These are phyloP conservation scores for Populus hybrid DNA, from an alignment of 441 rosid species.

Conservation along the genomic window DNA sequence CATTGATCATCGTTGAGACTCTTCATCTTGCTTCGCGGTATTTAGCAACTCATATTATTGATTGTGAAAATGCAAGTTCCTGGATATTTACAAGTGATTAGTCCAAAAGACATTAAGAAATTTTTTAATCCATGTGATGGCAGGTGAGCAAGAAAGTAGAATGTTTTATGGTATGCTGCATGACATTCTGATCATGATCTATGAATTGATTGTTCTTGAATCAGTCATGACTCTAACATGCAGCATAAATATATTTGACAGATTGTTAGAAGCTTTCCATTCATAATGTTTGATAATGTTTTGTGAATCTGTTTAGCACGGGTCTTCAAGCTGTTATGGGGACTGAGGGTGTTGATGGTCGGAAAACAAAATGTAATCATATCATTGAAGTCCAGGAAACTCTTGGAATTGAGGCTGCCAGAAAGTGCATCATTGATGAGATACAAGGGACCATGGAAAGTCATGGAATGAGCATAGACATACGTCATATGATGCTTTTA, in stretches of 20 bases:
- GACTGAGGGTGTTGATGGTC: conserved; percentile 78
- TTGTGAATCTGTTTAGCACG: conserved; percentile 34
- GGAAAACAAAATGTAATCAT: conserved; percentile 75
- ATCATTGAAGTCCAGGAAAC: conserved; percentile 67
- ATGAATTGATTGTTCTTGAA: neutral
- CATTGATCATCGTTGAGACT: neutral
- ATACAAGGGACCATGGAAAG: conserved; percentile 68
- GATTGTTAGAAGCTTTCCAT: neutral
- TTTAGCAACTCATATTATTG: neutral
- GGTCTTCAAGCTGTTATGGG: conserved; percentile 93
- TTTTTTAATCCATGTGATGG: too few species aligned
- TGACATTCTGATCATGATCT: neutral
- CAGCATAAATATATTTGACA: neutral
- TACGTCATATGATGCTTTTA: conserved; percentile 98
- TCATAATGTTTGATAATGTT: neutral
- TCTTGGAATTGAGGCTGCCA: conserved; percentile 98
- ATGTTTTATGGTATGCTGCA: neutral
- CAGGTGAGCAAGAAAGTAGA: neutral
- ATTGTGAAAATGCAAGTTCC: neutral
- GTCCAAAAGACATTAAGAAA: neutral
- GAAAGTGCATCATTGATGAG: conserved; percentile 83
- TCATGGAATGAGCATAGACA: conserved; percentile 98
- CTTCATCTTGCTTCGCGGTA: neutral
- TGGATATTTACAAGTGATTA: neutral
- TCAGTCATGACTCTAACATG: neutral